Percentiles rank a stretch among this genome's conserved stretches.
Evolutionary conservation across 2,329 filamentous ascomycete genomes (phyloP).

Genomic region (Rhynchosporium graminicola): DNA sequence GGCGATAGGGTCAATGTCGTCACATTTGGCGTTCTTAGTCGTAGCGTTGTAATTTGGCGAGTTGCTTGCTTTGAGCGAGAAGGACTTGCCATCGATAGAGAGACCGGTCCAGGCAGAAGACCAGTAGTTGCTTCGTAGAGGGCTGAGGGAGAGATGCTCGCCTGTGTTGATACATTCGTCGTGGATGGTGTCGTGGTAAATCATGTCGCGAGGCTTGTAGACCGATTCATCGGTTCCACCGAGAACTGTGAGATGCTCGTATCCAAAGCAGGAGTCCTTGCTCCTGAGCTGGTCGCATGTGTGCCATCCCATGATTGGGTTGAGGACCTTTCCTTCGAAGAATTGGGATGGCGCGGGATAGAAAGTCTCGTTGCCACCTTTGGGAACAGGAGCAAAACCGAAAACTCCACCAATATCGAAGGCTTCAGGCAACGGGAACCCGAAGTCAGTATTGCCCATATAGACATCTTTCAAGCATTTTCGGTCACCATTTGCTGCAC

Average conservation of each 20-base stretch:
- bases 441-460: conserved; percentile 19
- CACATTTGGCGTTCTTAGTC: conserved; percentile 13
- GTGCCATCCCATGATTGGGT: conserved; percentile 20
- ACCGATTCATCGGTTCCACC: conserved; percentile 18
- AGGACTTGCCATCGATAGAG: conserved; percentile 14
- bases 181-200: conserved; percentile 17
- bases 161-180: conserved; percentile 20
- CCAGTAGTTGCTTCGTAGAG: conserved; percentile 20
- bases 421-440: conserved; percentile 10
- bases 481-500: conserved; percentile 7
- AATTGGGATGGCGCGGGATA: conserved; percentile 16
- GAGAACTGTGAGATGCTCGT: conserved; percentile 18
- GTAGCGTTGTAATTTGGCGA: conserved; percentile 21
- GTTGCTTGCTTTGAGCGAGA: conserved; percentile 16
- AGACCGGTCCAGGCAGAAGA: conserved; percentile 15
- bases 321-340: conserved; percentile 14
- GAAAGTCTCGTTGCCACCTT: conserved; percentile 14
- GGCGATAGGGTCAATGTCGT: conserved; percentile 18
- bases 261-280: conserved; percentile 12
- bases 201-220: conserved; percentile 16
- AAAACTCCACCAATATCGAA: conserved; percentile 23
- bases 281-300: conserved; percentile 19
- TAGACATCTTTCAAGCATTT: conserved; percentile 12
- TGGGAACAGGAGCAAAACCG: conserved; percentile 16
- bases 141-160: conserved; percentile 17